Evolutionary conservation across 352 stramenopile species (phyloP).

Genomic region (Pythium insidiosum): DNA sequence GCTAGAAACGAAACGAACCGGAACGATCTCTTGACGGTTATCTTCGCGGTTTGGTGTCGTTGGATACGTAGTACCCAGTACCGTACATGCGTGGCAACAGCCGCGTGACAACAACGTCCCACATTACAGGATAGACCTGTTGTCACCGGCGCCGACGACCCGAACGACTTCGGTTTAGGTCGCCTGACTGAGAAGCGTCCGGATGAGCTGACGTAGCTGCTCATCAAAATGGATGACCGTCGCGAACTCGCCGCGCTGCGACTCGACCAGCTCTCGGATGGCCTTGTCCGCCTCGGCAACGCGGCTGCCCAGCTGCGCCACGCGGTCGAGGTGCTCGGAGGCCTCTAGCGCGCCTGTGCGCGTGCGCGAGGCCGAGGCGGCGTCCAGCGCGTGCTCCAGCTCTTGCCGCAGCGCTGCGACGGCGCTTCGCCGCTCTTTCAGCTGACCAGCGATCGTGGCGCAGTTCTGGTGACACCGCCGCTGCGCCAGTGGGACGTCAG

Average conservation of each 20-base stretch:
- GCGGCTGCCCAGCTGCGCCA: not conserved
- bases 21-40: too few relatives aligned
- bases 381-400: not conserved
- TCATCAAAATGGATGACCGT: conserved; percentile 13
- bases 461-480: not conserved
- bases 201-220: conserved; percentile 8
- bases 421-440: not conserved
- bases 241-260: conserved; percentile 5
- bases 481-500: conserved; percentile 1
- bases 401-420: not conserved
- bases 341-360: too few relatives aligned
- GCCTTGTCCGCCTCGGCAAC: not conserved
- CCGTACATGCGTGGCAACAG: too few relatives aligned
- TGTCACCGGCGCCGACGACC: too few relatives aligned
- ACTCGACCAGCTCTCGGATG: not conserved
- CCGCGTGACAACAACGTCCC: too few relatives aligned
- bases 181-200: conserved; percentile 3
- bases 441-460: not conserved
- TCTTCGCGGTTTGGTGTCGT: too few relatives aligned
- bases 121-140: too few relatives aligned
- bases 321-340: not conserved
- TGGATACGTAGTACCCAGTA: too few relatives aligned
- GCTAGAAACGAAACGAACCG: too few relatives aligned
- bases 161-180: not conserved
- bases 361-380: not conserved